These are phyloP conservation scores for Carex pumila DNA, from an alignment of 176 grass and related monocot genomes.

Conservation along the genomic window DNA sequence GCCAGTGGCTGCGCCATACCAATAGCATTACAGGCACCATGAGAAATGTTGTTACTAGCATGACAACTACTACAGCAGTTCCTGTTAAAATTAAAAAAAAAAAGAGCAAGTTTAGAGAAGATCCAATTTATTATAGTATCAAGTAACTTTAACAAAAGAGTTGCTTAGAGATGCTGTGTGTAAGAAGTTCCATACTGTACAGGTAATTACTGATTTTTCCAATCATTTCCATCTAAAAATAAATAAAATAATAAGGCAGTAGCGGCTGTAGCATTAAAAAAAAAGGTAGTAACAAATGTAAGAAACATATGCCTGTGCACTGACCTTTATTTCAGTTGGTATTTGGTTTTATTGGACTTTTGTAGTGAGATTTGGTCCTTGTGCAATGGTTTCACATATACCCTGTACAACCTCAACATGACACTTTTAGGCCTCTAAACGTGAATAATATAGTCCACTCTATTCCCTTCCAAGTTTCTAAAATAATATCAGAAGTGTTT, in stretches of 20 bases:
- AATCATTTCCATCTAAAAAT: not conserved
- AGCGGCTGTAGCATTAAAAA: not conserved
- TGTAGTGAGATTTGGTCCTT: not conserved
- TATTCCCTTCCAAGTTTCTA: not conserved
- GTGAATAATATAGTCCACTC: not conserved
- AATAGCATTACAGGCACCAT: constrained; percentile 97
- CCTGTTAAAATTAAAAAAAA: constrained; percentile 40
- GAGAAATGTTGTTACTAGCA: constrained; percentile 96
- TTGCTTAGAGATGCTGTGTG: not conserved
- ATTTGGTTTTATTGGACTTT: not conserved
- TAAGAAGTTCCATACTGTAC: not conserved
- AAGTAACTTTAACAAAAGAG: not conserved
- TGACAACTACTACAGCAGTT: constrained; percentile 90
- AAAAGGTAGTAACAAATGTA: not conserved
- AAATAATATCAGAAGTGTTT: not conserved
- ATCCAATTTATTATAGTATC: not conserved
- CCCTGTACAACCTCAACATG: not conserved
- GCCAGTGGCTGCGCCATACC: constrained; percentile 92
- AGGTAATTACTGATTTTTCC: not conserved
- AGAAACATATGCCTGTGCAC: not conserved
- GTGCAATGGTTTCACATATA: not conserved
- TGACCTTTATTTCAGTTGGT: not conserved
- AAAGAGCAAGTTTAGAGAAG: constrained; percentile 7
- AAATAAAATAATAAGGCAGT: not conserved
- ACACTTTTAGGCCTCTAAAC: not conserved